A percentile compares a stretch with the other conserved stretches of the same genome.
Conservation (phyloP, 2,329 filamentous ascomycete species). For the Fusarium kyushuense region DNA sequence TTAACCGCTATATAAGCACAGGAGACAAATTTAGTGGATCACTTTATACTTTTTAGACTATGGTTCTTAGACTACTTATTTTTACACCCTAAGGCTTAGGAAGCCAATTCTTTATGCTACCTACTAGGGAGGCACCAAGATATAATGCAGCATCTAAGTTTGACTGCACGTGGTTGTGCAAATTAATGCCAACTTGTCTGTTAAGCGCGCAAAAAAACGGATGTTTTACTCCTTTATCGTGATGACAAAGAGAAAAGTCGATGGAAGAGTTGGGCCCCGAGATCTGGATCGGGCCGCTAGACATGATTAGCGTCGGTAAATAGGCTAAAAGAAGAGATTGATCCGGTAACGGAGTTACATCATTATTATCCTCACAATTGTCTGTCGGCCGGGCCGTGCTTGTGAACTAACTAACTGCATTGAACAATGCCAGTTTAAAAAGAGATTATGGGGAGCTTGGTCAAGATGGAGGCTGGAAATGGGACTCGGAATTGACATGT, state of each 20-base stretch:
- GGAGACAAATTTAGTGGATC: too few relatives aligned
- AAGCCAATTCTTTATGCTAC: too few relatives aligned
- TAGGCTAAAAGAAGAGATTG: background rate
- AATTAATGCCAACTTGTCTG: too few relatives aligned
- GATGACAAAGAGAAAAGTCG: background rate
- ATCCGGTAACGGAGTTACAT: background rate
- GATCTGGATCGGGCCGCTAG: slow-evolving; percentile 29
- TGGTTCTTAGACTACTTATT: too few relatives aligned
- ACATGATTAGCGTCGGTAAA: slow-evolving; percentile 3
- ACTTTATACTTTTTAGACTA: too few relatives aligned
- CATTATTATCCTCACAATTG: background rate
- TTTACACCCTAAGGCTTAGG: too few relatives aligned
- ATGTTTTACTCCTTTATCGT: background rate
- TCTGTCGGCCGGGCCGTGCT: background rate
- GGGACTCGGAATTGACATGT: background rate
- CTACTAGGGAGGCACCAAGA: too few relatives aligned
- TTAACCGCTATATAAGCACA: too few relatives aligned
- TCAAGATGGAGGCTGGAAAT: background rate
- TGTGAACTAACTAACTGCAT: background rate
- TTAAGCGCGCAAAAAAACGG: background rate
- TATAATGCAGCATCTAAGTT: too few relatives aligned
- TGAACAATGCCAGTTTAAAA: background rate
- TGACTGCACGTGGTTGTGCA: too few relatives aligned
- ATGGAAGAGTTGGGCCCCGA: slow-evolving; percentile 8
- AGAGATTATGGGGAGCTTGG: rapidly evolving